These are phyloP conservation scores for Aureobasidium uvarum DNA, from an alignment of 2,329 filamentous ascomycete genomes.

Conservation along the genomic window DNA sequence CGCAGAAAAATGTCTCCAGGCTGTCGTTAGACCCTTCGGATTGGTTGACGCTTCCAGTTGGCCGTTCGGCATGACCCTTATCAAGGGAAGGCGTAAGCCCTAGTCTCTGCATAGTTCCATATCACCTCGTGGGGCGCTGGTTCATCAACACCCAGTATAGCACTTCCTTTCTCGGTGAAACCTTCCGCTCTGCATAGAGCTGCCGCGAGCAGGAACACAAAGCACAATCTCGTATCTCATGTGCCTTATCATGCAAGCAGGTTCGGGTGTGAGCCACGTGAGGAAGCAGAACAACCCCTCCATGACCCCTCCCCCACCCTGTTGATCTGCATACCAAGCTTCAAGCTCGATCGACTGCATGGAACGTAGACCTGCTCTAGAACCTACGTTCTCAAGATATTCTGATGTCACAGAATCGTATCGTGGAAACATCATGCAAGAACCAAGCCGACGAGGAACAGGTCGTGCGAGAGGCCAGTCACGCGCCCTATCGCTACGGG, in stretches of 20 bases:
- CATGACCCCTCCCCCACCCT: constrained; percentile 15
- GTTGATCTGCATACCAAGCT: constrained; percentile 13
- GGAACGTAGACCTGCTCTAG: background rate
- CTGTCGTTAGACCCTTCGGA: background rate
- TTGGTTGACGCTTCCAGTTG: background rate
- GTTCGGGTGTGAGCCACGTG: constrained; percentile 8
- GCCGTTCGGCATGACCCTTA: background rate
- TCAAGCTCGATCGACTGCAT: background rate
- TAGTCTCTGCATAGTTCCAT: background rate
- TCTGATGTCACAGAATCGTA: background rate
- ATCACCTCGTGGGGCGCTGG: background rate
- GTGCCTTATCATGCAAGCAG: background rate
- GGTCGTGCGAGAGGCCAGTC: background rate
- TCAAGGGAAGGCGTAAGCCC: background rate
- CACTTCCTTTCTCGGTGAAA: background rate
- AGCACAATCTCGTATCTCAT: background rate
- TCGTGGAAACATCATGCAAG: background rate
- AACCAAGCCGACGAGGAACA: background rate
- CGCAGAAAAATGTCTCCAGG: background rate
- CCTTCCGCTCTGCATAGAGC: background rate
- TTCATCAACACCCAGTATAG: background rate
- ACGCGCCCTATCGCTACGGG: background rate
- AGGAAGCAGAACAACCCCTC: background rate
- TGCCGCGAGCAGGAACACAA: background rate
- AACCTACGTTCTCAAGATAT: background rate